Base-by-base conservation (phyloP, 176 grass and related monocot genomes). In the Eragrostis nindensis region DNA sequence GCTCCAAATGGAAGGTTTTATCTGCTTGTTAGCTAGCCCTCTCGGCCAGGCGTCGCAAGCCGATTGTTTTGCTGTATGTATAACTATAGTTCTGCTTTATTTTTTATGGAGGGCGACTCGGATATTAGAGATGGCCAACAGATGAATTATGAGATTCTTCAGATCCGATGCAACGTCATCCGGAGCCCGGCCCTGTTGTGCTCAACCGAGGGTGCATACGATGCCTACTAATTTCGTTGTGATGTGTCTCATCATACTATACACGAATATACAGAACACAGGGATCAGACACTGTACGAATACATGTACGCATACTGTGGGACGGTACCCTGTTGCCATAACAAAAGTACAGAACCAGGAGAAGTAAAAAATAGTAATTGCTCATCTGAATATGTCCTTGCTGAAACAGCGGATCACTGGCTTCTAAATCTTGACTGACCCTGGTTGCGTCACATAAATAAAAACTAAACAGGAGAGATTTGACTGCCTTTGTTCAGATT, bases 1-100 rank as follows among this genome's bases (percentile, higher is more conserved):
- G 50, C 69, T 88, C 86, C 81, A 88, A 88, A 80, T 84, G 81
- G 75, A 84, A 84, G 61, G 62, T 21, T 79, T 84, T 68, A 45
- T 67, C 66, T 62, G 50, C 50, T 24, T 26, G 46, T 22, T 70
- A 29, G 16, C 44, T 13, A 50, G 22, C 46, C 14, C 21, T 46
- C 47, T 22, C 10, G 9, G 32, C 44, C 70, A 65, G 39, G 19
- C 29, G 24, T 63, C 25, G 41, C 13, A 43, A 2, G 74, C 74
- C 7, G 13, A 9, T n/a, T 75, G 75, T 76, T 44, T 49, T 68
- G 62, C 16, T 69, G 52, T 75, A 59, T 55, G 21, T 10, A n/a
- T 59, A 59, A 59, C 22, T 22, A 15, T 19, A 18, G 45, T 47
- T 16, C 40, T 16, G 70, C 45, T 27, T 29, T 11, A 55, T 41